A percentile compares a stretch with the other conserved stretches of the same genome.
Conservation (phyloP, 345 rosid species). For the Eucalyptus camaldulensis region DNA sequence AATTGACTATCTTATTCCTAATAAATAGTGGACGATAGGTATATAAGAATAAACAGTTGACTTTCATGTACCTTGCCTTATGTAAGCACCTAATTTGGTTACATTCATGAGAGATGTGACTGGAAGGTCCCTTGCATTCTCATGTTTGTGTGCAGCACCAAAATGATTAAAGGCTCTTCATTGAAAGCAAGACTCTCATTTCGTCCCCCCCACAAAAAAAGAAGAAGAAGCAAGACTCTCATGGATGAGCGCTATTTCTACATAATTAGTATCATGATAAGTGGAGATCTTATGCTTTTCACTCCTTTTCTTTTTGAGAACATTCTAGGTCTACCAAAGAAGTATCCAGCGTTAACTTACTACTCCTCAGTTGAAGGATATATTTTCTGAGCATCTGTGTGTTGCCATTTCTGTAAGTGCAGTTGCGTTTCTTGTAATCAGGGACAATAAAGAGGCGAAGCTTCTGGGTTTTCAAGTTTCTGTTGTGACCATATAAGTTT, state of each 20-base stretch:
- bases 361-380: not conserved
- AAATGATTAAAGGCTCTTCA: not conserved
- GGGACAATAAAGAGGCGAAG: not conserved
- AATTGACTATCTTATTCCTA: not conserved
- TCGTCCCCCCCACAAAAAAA: no score
- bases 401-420: not conserved
- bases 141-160: not conserved
- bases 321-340: not conserved
- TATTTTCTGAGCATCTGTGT: not conserved
- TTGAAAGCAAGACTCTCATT: not conserved
- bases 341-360: not conserved
- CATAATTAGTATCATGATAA: not conserved
- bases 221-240: not conserved
- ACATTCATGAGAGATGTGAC: not conserved
- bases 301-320: not conserved
- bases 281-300: not conserved
- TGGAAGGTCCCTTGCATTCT: not conserved
- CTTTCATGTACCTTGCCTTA: not conserved
- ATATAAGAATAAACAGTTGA: not conserved
- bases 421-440: not conserved
- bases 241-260: not conserved
- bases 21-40: not conserved
- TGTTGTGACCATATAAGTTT: not conserved
- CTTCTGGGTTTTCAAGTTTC: not conserved
- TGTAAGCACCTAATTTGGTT: not conserved